Evolutionary conservation across 2,329 filamentous ascomycete species (phyloP).

Genomic region (Emergomyces pasteurianus): DNA sequence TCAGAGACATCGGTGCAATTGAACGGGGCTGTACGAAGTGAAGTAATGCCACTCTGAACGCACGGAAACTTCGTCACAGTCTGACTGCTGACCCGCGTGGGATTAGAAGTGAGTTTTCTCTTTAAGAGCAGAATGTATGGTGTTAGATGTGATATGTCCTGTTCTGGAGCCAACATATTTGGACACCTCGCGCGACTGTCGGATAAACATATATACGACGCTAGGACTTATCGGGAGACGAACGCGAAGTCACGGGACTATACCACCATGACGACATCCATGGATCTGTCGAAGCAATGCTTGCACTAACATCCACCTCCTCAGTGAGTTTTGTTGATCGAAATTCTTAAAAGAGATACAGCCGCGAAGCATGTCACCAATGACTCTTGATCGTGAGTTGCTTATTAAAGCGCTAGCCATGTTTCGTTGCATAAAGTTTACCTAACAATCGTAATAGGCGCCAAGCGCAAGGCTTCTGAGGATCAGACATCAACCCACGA

Average conservation of each 20-base stretch:
- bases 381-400: conserved; percentile 22
- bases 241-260: neutral
- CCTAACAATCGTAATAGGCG: conserved; percentile 14
- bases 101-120: neutral
- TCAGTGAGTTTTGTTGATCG: neutral
- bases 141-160: neutral
- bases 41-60: neutral
- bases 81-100: neutral
- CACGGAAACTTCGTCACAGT: neutral
- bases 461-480: conserved; percentile 41
- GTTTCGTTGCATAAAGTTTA: neutral
- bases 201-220: conserved; percentile 3
- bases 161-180: neutral
- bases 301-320: neutral
- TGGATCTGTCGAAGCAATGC: too few relatives aligned
- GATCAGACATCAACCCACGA: conserved; percentile 31
- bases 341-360: neutral
- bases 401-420: too few relatives aligned
- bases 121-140: neutral
- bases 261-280: neutral
- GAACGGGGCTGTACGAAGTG: neutral
- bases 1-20: conserved; percentile 49
- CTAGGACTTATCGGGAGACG: neutral
- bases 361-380: conserved; percentile 15
- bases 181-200: neutral